phyloP scores from a whole-genome alignment of 495 filamentous ascomycete species.

The Penicillium verhagenii region DNA sequence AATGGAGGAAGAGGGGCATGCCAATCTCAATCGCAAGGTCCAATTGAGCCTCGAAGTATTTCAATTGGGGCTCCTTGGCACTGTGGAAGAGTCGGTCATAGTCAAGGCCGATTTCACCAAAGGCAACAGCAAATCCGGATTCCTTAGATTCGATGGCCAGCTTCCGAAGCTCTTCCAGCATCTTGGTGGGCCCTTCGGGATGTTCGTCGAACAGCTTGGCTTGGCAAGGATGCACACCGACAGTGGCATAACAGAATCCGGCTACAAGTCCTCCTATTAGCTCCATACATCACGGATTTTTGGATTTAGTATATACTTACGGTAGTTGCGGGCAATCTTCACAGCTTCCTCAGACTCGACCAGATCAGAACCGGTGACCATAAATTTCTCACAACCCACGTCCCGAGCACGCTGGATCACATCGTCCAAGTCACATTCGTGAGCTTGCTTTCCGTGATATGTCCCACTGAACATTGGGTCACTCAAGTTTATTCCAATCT shows the following conservation, averaged over 20 bases:
- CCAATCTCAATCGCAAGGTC: constrained; percentile 74
- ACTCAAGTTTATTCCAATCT: constrained; percentile 92
- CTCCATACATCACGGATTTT: background rate
- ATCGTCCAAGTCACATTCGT: constrained; percentile 73
- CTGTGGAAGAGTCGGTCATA: constrained; percentile 87
- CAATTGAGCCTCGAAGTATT: constrained; percentile 80
- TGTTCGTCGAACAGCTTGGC: constrained; percentile 65
- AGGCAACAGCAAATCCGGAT: constrained; percentile 65
- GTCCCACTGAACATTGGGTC: constrained; percentile 81
- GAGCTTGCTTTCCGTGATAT: constrained; percentile 78
- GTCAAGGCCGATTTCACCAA: constrained; percentile 94
- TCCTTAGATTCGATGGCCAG: constrained; percentile 51
- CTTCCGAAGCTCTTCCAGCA: constrained; percentile 59
- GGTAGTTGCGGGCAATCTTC: constrained; percentile 67
- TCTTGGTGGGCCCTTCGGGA: constrained; percentile 51
- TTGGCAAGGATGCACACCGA: constrained; percentile 90
- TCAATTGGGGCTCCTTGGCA: constrained; percentile 71
- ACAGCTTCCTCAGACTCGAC: constrained; percentile 73
- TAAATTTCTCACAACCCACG: constrained; percentile 80
- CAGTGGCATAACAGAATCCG: constrained; percentile 78
- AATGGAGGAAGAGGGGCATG: constrained; percentile 87
- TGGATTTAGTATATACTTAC: constrained; percentile 43
- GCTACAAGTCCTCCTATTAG: constrained; percentile 47
- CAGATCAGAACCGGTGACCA: constrained; percentile 91
- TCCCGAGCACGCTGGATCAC: constrained; percentile 74